These are phyloP conservation scores for Lecanicillium sp. DNA, from an alignment of 2,329 filamentous ascomycete species.

Conservation along the genomic window DNA sequence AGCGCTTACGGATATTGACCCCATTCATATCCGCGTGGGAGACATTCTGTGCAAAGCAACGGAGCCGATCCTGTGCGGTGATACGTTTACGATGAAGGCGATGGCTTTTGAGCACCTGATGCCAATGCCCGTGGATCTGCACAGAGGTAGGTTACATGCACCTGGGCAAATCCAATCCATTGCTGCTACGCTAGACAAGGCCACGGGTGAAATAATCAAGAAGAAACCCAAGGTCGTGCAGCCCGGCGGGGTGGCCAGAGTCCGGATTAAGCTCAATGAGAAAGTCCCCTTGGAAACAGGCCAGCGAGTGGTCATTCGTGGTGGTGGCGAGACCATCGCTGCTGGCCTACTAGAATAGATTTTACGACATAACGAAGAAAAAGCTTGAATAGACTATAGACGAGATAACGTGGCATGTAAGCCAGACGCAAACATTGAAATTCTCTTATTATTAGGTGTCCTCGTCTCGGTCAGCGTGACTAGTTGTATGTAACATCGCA, in stretches of 20 bases:
- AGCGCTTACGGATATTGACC: conserved; percentile 79
- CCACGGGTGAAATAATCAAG: conserved; percentile 64
- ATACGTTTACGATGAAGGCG: conserved; percentile 72
- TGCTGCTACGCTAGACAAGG: conserved; percentile 69
- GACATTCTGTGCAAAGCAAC: conserved; percentile 74
- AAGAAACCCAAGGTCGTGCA: conserved; percentile 80
- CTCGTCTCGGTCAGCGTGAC: too few species aligned
- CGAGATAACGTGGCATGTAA: background rate
- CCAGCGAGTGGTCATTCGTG: conserved; percentile 71
- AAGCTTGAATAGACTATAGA: conserved; percentile 1
- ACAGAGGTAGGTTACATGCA: conserved; percentile 73
- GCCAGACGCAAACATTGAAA: background rate
- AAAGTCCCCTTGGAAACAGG: conserved; percentile 75
- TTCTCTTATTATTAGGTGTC: too few species aligned
- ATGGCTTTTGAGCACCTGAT: conserved; percentile 84
- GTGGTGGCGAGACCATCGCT: conserved; percentile 75
- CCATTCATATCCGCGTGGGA: conserved; percentile 70
- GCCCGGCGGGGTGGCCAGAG: conserved; percentile 67
- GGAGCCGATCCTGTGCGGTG: conserved; percentile 60
- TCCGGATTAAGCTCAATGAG: conserved; percentile 64
- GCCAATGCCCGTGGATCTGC: conserved; percentile 83
- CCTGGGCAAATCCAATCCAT: conserved; percentile 67
- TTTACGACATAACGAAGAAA: conserved; percentile 5
- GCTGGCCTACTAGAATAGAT: conserved; percentile 71
- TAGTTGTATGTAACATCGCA: background rate